Conservation (phyloP, 495 filamentous ascomycete genomes). For the Bryoglossum gracile region DNA sequence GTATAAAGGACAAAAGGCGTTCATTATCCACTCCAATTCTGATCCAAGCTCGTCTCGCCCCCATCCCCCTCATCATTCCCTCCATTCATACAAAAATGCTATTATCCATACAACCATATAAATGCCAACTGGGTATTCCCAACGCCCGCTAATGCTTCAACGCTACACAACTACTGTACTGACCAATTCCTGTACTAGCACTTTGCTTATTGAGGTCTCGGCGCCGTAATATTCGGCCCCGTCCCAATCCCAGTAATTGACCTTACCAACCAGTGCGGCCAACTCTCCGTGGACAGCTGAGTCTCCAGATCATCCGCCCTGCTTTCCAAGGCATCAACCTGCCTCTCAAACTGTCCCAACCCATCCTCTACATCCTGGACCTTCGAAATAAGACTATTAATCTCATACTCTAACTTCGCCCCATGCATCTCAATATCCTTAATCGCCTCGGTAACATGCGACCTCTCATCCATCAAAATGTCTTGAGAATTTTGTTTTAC, state of each 20-base stretch:
- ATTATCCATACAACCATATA: conserved; percentile 8
- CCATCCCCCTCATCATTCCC: too few relatives aligned
- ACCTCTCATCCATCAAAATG: conserved; percentile 58
- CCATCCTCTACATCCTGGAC: conserved; percentile 86
- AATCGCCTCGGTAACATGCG: conserved; percentile 61
- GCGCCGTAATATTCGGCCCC: conserved; percentile 42
- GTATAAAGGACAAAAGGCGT: conserved; percentile 20
- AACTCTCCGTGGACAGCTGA: conserved; percentile 56
- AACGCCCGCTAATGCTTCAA: conserved; percentile 19
- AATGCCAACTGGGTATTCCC: conserved; percentile 25
- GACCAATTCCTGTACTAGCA: not conserved
- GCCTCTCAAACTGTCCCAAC: conserved; percentile 69
- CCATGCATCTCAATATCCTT: conserved; percentile 77
- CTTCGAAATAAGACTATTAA: conserved; percentile 69
- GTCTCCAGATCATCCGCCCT: conserved; percentile 62
- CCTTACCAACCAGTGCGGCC: conserved; percentile 51
- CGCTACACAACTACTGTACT: not conserved
- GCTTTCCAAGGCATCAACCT: conserved; percentile 71
- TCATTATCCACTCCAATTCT: conserved; percentile 11
- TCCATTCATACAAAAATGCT: not conserved
- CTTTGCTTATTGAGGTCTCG: not conserved
- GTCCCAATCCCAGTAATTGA: conserved; percentile 54
- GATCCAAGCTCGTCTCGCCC: too few relatives aligned
- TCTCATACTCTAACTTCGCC: conserved; percentile 91
- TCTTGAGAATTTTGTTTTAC: conserved; percentile 60